Percentiles rank a stretch among this genome's conserved stretches.
These are phyloP conservation scores for Trichophyton mentagrophytes DNA, from an alignment of 2,329 filamentous ascomycete species.

Conservation along the genomic window DNA sequence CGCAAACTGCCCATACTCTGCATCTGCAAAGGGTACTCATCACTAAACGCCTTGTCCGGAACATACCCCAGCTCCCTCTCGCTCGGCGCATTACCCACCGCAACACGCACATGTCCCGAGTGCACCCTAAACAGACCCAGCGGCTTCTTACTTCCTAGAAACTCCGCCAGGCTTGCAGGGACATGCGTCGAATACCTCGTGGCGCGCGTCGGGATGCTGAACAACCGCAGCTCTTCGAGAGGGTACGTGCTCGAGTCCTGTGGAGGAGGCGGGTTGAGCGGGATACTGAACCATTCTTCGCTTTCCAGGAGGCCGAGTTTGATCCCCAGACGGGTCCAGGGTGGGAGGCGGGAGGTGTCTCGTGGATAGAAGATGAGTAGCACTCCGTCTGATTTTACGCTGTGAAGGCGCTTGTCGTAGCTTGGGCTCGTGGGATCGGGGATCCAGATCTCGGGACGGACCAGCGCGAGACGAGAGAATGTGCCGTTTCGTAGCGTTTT, in stretches of 20 bases:
- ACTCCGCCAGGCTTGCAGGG: conserved; percentile 38
- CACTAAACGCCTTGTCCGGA: conserved; percentile 42
- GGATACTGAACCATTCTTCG: conserved; percentile 39
- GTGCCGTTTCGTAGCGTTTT: conserved; percentile 33
- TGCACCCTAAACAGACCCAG: conserved; percentile 44
- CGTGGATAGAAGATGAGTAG: conserved; percentile 39
- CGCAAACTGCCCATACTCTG: conserved; percentile 43
- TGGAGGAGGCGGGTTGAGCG: conserved; percentile 35
- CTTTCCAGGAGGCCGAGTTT: conserved; percentile 19
- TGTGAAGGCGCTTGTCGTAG: conserved; percentile 34
- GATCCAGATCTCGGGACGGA: conserved; percentile 52
- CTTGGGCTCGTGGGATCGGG: conserved; percentile 35
- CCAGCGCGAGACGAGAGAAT: conserved; percentile 53
- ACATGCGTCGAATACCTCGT: conserved; percentile 30
- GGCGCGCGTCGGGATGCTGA: conserved; percentile 40
- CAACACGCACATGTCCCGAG: conserved; percentile 27
- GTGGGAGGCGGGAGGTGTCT: conserved; percentile 6
- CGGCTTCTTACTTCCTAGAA: conserved; percentile 35
- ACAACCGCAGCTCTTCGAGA: conserved; percentile 39
- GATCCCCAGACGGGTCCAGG: conserved; percentile 19
- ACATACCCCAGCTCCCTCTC: conserved; percentile 41
- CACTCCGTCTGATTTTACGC: conserved; percentile 41
- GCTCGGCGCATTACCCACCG: conserved; percentile 43
- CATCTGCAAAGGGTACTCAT: conserved; percentile 47
- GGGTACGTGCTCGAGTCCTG: conserved; percentile 31